Conservation (phyloP, 1,139 yeast species). For the Ogataea hybrid region DNA sequence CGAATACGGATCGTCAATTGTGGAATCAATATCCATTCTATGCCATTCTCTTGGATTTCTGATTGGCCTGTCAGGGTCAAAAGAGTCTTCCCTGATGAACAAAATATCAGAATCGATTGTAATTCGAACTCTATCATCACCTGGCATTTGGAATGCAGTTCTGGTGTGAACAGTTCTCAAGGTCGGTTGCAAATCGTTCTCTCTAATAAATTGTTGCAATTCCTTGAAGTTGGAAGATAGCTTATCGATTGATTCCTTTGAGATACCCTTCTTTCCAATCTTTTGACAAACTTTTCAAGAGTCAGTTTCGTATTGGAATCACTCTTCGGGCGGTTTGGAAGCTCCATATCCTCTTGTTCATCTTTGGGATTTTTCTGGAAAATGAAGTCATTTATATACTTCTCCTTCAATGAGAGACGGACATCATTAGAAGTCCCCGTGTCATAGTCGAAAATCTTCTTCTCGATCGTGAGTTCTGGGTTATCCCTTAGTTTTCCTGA, state of each 20-base stretch:
- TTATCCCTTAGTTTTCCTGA: conserved; percentile 75
- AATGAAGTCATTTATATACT: conserved; percentile 66
- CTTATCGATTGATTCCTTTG: conserved; percentile 47
- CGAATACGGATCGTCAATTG: conserved; percentile 64
- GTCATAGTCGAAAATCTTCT: conserved; percentile 63
- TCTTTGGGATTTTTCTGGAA: conserved; percentile 21
- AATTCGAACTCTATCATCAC: conserved; percentile 88
- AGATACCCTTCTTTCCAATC: conserved; percentile 56
- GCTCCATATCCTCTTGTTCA: conserved; percentile 18
- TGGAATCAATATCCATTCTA: conserved; percentile 83
- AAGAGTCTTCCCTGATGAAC: conserved; percentile 87
- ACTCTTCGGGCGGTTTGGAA: conserved; percentile 2
- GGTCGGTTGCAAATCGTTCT: conserved; percentile 75
- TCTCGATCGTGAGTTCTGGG: conserved; percentile 78
- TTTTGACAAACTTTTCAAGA: conserved; percentile 38
- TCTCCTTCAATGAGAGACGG: conserved; percentile 71
- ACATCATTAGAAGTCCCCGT: conserved; percentile 54
- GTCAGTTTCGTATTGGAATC: conserved; percentile 22
- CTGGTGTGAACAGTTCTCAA: conserved; percentile 85
- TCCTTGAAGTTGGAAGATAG: conserved; percentile 54
- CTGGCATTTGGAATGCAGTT: conserved; percentile 97
- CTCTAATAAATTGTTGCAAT: conserved; percentile 61
- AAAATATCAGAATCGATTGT: conserved; percentile 85
- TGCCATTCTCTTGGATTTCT: conserved; percentile 93
- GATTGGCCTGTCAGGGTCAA: conserved; percentile 80